Percentiles rank a stretch among this genome's conserved stretches.
Conservation (phyloP, 2,329 filamentous ascomycete species). For the Pestalotiopsis sp. region DNA sequence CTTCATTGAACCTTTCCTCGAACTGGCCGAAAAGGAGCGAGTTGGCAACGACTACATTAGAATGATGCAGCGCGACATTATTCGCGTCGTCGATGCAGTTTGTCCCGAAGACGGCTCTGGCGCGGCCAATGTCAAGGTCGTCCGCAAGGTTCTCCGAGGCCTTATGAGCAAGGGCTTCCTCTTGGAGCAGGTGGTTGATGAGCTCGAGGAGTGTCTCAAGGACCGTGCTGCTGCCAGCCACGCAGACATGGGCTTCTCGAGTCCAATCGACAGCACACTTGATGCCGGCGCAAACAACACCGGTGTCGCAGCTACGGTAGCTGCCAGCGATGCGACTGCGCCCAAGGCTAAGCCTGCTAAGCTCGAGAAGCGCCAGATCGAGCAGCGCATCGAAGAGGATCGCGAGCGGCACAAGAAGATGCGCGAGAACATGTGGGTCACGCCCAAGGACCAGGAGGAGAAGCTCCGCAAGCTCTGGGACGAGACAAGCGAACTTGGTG, state of each 20-base stretch:
- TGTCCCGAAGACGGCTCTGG: conserved; percentile 85
- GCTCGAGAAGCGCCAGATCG: conserved; percentile 85
- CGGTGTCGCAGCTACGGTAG: neutral
- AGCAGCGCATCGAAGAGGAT: conserved; percentile 97
- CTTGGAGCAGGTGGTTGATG: conserved; percentile 70
- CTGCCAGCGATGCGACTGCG: neutral
- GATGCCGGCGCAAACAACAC: conserved; percentile 28
- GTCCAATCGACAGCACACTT: conserved; percentile 47
- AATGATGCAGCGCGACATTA: conserved; percentile 94
- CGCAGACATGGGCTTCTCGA: conserved; percentile 55
- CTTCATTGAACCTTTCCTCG: conserved; percentile 94
- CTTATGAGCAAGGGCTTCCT: conserved; percentile 74
- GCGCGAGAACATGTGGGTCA: conserved; percentile 91
- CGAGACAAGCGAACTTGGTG: conserved; percentile 81
- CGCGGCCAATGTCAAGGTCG: conserved; percentile 91
- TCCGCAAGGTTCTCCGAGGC: conserved; percentile 74
- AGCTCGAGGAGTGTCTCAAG: conserved; percentile 83
- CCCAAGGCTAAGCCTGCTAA: neutral
- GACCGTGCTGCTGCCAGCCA: conserved; percentile 75
- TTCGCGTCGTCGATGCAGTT: conserved; percentile 88
- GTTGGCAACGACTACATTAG: conserved; percentile 76
- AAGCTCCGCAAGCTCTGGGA: conserved; percentile 86
- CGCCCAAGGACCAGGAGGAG: conserved; percentile 64
- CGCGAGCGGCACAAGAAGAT: conserved; percentile 90
- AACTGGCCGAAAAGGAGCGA: conserved; percentile 76